phyloP scores from a whole-genome alignment of 805 yeast species.

The Starmerella bombi region DNA sequence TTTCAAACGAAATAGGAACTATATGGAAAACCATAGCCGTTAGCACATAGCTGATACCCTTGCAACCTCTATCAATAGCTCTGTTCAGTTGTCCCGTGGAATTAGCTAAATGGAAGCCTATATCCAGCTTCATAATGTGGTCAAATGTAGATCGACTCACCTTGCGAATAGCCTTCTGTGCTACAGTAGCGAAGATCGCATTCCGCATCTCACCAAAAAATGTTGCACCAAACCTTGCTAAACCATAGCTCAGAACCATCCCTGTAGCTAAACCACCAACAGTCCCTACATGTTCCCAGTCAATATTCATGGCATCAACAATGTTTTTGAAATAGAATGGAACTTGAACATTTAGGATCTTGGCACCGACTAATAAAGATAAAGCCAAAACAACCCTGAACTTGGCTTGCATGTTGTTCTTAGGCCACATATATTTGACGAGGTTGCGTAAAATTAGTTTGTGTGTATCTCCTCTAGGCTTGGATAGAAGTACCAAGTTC shows the following conservation, averaged over 20 bases:
- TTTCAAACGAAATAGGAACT: slow-evolving; percentile 83
- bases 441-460: slow-evolving; percentile 21
- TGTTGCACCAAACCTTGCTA: slow-evolving; percentile 88
- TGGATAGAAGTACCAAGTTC: neutral
- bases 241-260: slow-evolving; percentile 74
- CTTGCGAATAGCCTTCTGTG: slow-evolving; percentile 81
- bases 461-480: slow-evolving; percentile 6
- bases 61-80: slow-evolving; percentile 95
- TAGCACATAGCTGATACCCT: slow-evolving; percentile 86
- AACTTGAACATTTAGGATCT: slow-evolving; percentile 82
- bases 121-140: slow-evolving; percentile 71
- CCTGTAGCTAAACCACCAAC: slow-evolving; percentile 26
- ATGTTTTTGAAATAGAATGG: slow-evolving; percentile 86
- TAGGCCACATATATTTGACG: slow-evolving; percentile 29
- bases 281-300: slow-evolving; percentile 61
- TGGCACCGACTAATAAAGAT: slow-evolving; percentile 60
- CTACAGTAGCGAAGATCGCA: slow-evolving; percentile 90
- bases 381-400: slow-evolving; percentile 66
- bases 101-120: slow-evolving; percentile 75
- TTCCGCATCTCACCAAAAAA: slow-evolving; percentile 88
- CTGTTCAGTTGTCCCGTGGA: slow-evolving; percentile 95
- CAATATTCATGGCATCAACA: slow-evolving; percentile 85
- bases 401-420: slow-evolving; percentile 32
- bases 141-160: slow-evolving; percentile 80
- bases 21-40: slow-evolving; percentile 97